phyloP scores from a whole-genome alignment of 2,329 filamentous ascomycete genomes.

The Trichoderma arundinaceum region DNA sequence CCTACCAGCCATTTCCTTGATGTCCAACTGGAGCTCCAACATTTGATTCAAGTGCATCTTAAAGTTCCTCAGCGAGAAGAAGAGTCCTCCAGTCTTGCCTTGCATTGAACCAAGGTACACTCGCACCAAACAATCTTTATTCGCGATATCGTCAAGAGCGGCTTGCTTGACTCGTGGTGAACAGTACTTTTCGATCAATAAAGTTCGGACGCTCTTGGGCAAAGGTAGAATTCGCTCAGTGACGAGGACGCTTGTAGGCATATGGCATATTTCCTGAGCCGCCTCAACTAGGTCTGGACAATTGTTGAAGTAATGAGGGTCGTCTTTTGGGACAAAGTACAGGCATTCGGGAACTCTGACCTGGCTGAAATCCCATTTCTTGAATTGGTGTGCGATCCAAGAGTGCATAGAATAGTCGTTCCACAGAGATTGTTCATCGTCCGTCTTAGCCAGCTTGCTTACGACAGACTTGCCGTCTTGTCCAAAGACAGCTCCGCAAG shows the following conservation, averaged over 20 bases:
- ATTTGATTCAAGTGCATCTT: slow-evolving; percentile 44
- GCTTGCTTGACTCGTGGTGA: slow-evolving; percentile 1
- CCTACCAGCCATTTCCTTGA: slow-evolving; percentile 33
- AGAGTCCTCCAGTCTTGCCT: slow-evolving; percentile 15
- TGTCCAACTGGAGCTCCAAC: slow-evolving; percentile 36
- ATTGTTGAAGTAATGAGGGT: slow-evolving; percentile 24
- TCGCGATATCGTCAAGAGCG: slow-evolving; percentile 32
- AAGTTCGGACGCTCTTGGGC: slow-evolving; percentile 32
- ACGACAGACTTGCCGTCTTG: slow-evolving; percentile 12
- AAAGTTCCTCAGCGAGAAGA: slow-evolving; percentile 43
- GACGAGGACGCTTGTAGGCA: slow-evolving; percentile 36
- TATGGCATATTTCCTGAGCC: slow-evolving; percentile 23
- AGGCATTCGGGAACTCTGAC: slow-evolving; percentile 30
- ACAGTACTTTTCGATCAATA: slow-evolving; percentile 37
- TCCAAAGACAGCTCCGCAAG: slow-evolving; percentile 36
- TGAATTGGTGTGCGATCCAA: slow-evolving; percentile 13
- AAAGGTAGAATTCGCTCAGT: slow-evolving; percentile 39
- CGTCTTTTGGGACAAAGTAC: neutral
- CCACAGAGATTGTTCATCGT: slow-evolving; percentile 23
- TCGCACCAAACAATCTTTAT: slow-evolving; percentile 37
- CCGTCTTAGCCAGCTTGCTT: slow-evolving; percentile 34
- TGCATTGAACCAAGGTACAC: slow-evolving; percentile 35
- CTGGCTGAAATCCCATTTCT: neutral
- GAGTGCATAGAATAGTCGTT: slow-evolving; percentile 32
- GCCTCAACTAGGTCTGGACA: slow-evolving; percentile 25